Evolutionary conservation across 31 red algal genomes (phyloP).

Genomic region (Odonthalia washingtoniensis): DNA sequence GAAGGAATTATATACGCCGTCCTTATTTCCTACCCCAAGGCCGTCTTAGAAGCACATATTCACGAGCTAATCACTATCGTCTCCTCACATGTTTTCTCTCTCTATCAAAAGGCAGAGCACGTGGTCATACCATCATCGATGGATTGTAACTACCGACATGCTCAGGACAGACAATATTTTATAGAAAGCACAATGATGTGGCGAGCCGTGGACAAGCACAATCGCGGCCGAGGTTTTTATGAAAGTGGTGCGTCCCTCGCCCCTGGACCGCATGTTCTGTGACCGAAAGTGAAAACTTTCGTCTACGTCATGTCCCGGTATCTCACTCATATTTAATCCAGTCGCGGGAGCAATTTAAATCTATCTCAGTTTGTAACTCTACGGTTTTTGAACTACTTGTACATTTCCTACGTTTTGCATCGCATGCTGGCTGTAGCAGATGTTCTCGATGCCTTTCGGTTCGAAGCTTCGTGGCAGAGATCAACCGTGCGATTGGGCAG

Average conservation of each 20-base stretch:
- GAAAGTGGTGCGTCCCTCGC: neutral
- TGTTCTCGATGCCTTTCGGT: neutral
- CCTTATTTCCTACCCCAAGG: neutral
- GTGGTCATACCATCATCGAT: neutral
- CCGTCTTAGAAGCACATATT: neutral
- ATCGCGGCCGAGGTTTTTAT: neutral
- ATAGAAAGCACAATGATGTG: neutral
- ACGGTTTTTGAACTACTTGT: conserved; percentile 4
- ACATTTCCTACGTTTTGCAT: neutral
- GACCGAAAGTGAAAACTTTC: neutral
- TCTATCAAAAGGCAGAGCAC: conserved; percentile 4
- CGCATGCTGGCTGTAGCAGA: neutral
- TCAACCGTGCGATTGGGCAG: too few species aligned
- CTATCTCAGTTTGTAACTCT: too few species aligned
- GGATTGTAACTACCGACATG: too few species aligned
- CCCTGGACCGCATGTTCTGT: neutral
- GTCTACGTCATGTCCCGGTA: too few species aligned
- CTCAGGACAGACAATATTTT: neutral
- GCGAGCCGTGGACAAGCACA: neutral
- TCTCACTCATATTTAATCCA: too few species aligned
- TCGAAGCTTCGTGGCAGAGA: neutral
- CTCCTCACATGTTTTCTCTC: neutral
- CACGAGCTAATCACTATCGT: neutral
- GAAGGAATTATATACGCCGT: neutral
- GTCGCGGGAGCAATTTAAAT: too few species aligned